Evolutionary conservation across 192 early-diverging fungal genomes (phyloP), one percentile per base, ranked within the genome.

Genomic region (Pilobolus umbonatus): DNA sequence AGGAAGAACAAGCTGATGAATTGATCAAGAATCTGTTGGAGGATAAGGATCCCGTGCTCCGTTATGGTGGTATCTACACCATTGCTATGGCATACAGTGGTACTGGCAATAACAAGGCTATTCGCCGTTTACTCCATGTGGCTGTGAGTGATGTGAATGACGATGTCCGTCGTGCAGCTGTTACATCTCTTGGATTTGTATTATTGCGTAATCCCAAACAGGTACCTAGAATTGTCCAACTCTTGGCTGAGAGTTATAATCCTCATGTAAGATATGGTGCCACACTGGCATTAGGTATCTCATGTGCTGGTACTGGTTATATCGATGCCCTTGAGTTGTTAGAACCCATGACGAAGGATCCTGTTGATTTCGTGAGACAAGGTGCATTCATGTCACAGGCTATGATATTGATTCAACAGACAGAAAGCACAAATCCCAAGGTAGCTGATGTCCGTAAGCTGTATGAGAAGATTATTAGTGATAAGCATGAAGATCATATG

Each of bases 61-160:
- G 97, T 5, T 90, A 98, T 77, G 95, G 92, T 67, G 97, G 94
- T 34, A 97, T 98, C 69, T 96, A 96, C 68, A 89, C 92, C 5
- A 86, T 98, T 32, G 92, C 97, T 22, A 90, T 99, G 90, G 97
- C 97, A 1, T 99, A 99, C 74, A 86, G 87, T 61, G 96, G 95
- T 30, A 99, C 97, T 4, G 91, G 94, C 32, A 97, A 90, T 80
- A 99, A 99, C 81, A 90, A 89, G 70, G 96, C 95, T 3, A 93
- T 99, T 47, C 83, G 88, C 29, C 82, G 86, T 28, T 82, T 98
- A 52, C 86, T 99, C 34, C 97, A 99, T 69, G 87, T 99, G 42
- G 96, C 97, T 46, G 97, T 99, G 4, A 89, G 86, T 46, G 97
- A 99, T 67, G 97, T 98, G 40, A 98, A 94, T 67, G 97, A 99